These are phyloP conservation scores for Penicillium manginii DNA, from an alignment of 495 filamentous ascomycete genomes.

Conservation along the genomic window DNA sequence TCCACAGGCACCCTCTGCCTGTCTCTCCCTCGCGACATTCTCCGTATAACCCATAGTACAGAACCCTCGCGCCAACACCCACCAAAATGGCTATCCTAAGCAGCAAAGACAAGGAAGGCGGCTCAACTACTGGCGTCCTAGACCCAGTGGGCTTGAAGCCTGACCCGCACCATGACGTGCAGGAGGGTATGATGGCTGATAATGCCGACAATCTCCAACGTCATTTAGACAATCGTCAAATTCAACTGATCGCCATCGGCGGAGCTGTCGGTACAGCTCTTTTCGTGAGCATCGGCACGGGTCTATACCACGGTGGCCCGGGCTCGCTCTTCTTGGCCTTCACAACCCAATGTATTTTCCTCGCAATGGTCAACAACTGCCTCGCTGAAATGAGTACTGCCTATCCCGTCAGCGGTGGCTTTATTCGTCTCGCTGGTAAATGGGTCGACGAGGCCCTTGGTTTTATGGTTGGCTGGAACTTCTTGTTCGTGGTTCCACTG, in stretches of 20 bases:
- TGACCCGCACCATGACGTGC: slow-evolving; percentile 25
- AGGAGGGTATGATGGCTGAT: slow-evolving; percentile 29
- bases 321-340: slow-evolving; percentile 52
- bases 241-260: slow-evolving; percentile 61
- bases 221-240: slow-evolving; percentile 46
- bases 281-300: slow-evolving; percentile 45
- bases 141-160: slow-evolving; percentile 19
- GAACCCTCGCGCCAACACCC: not conserved
- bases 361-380: slow-evolving; percentile 42
- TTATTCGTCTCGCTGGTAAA: slow-evolving; percentile 49
- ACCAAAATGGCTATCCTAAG: slow-evolving; percentile 16
- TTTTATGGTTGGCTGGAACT: slow-evolving; percentile 62
- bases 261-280: slow-evolving; percentile 66
- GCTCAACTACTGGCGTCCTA: slow-evolving; percentile 14
- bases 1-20: not conserved
- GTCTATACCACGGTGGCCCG: slow-evolving; percentile 52
- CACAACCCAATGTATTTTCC: slow-evolving; percentile 37
- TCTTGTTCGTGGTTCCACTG: slow-evolving; percentile 44
- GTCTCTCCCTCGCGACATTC: not conserved
- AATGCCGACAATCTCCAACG: slow-evolving; percentile 38
- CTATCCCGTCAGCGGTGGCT: slow-evolving; percentile 61
- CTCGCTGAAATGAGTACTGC: slow-evolving; percentile 54
- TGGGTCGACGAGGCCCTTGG: slow-evolving; percentile 59
- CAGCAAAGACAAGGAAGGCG: slow-evolving; percentile 19
- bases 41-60: not conserved